phyloP scores from a whole-genome alignment of 345 rosid species.

The Eutrema heterophyllum region DNA sequence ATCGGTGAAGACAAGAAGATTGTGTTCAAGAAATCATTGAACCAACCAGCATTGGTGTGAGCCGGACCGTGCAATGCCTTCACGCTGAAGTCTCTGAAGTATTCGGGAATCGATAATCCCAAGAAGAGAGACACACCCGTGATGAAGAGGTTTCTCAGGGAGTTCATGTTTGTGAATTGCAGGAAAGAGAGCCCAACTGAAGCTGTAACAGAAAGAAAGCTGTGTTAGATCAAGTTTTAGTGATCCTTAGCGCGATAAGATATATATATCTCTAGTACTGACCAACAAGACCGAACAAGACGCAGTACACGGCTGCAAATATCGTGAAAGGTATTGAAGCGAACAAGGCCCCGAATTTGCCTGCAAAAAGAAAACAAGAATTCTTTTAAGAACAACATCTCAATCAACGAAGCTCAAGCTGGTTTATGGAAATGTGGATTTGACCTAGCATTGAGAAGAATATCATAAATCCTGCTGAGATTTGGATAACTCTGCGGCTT shows the following conservation, averaged over 20 bases:
- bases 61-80: constrained; percentile 91
- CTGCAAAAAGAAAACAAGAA: constrained; percentile 34
- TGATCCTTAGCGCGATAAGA: neutral
- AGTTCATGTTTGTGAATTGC: constrained; percentile 99
- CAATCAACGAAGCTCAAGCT: neutral
- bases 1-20: constrained; percentile 90
- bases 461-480: constrained; percentile 97
- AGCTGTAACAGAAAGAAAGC: constrained; percentile 40
- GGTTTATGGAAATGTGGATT: constrained; percentile 8
- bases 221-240: neutral
- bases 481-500: constrained; percentile 94
- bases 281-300: constrained; percentile 93
- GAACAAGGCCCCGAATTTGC: constrained; percentile 94
- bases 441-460: constrained; percentile 90
- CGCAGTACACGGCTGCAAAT: constrained; percentile 87
- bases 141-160: constrained; percentile 93
- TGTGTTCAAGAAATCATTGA: constrained; percentile 93
- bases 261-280: neutral
- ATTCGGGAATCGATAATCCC: constrained; percentile 83
- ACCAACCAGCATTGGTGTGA: constrained; percentile 90
- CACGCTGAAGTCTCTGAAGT: constrained; percentile 74
- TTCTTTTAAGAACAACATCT: neutral
- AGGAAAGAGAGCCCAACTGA: constrained; percentile 91
- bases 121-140: constrained; percentile 77
- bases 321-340: constrained; percentile 97